Conservation (phyloP, 176 grass and related monocot genomes). For the Bromus sterilis region DNA sequence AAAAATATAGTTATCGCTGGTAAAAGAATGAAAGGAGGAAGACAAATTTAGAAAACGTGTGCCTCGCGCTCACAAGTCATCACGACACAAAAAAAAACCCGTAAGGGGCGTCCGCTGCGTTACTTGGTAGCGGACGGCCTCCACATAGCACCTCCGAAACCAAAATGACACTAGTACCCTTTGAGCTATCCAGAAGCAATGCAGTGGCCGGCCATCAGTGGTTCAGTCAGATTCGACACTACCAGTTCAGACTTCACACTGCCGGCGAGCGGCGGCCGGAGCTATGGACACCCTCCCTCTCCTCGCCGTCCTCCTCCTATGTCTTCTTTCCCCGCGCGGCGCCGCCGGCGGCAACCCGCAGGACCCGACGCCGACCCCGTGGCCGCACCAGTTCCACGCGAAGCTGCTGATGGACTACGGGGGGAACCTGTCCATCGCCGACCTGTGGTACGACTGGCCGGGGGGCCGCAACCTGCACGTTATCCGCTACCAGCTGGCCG, state of each 20-base stretch:
- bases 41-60: too few species aligned
- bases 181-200: background rate
- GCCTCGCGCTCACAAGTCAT: too few species aligned
- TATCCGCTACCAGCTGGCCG: conserved; percentile 48
- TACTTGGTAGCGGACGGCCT: background rate
- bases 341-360: background rate
- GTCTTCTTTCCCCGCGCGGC: background rate
- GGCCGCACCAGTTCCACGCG: conserved; percentile 69
- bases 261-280: background rate
- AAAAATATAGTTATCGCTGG: too few species aligned
- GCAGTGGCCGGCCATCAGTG: background rate
- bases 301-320: background rate
- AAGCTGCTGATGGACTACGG: conserved; percentile 27
- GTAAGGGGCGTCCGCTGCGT: background rate
- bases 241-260: background rate
- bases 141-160: background rate
- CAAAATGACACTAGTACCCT: background rate
- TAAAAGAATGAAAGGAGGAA: too few species aligned
- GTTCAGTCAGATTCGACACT: background rate
- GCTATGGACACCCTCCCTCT: background rate
- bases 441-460: conserved; percentile 86
- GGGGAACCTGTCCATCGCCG: conserved; percentile 49
- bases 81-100: too few species aligned
- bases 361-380: conserved; percentile 16
- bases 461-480: conserved; percentile 63